These are phyloP conservation scores for Flammula alnicola DNA, from an alignment of 1,284 basidiomycete species.

Conservation along the genomic window DNA sequence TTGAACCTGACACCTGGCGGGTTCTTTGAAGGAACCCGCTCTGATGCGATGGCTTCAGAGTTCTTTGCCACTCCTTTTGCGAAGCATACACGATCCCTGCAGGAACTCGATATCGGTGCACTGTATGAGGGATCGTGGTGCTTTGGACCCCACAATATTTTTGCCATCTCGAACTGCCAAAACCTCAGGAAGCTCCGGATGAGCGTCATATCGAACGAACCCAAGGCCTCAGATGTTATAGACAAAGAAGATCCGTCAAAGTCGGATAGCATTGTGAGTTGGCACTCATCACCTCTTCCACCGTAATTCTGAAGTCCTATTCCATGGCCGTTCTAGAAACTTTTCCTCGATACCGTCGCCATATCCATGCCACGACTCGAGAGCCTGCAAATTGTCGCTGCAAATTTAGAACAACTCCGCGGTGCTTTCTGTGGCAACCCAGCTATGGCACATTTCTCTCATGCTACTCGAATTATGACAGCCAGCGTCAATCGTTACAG, in stretches of 20 bases:
- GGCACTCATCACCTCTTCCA: background rate
- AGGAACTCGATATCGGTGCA: slow-evolving; percentile 6
- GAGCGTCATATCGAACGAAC: slow-evolving; percentile 8
- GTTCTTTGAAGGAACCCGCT: background rate
- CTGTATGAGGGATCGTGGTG: slow-evolving; percentile 13
- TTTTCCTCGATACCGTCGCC: slow-evolving; percentile 12
- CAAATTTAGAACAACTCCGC: slow-evolving; percentile 15
- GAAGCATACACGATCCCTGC: slow-evolving; percentile 1
- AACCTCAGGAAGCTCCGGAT: slow-evolving; percentile 4
- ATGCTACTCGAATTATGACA: slow-evolving; percentile 2
- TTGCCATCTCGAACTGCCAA: background rate
- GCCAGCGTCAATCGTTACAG: slow-evolving; percentile 7
- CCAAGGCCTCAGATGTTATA: background rate
- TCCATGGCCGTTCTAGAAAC: slow-evolving; percentile 7
- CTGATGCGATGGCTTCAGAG: slow-evolving; percentile 6
- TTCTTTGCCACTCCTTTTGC: slow-evolving; percentile 1
- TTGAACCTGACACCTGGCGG: slow-evolving; percentile 6
- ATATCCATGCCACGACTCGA: slow-evolving; percentile 8
- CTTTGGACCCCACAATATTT: slow-evolving; percentile 3
- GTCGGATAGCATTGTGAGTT: slow-evolving; percentile 15
- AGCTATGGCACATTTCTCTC: slow-evolving; percentile 11
- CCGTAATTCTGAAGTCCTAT: background rate
- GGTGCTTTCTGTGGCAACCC: slow-evolving; percentile 11
- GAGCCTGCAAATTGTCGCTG: slow-evolving; percentile 3
- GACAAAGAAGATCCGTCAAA: background rate